phyloP scores from a whole-genome alignment of 305 asterid species.

The Solanum aculeatissimum region DNA sequence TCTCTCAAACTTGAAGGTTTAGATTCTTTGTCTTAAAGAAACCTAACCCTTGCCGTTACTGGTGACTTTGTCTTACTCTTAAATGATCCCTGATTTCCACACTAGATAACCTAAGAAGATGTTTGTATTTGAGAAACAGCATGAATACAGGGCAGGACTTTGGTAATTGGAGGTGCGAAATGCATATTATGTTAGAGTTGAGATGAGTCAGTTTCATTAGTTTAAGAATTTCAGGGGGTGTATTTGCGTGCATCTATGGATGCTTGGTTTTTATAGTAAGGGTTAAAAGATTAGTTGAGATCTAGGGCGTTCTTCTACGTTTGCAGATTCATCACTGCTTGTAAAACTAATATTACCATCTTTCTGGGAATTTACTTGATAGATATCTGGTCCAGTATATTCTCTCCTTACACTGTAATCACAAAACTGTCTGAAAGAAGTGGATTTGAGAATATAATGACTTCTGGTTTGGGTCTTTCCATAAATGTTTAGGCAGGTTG shows the following conservation, averaged over 20 bases:
- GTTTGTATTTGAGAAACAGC: background rate
- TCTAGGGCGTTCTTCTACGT: background rate
- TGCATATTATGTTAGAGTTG: background rate
- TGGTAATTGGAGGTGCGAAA: background rate
- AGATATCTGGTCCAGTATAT: background rate
- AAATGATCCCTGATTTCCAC: background rate
- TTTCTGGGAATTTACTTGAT: background rate
- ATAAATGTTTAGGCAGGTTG: background rate
- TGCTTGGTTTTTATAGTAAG: background rate
- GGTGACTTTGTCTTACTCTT: background rate
- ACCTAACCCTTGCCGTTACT: background rate
- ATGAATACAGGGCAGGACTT: background rate
- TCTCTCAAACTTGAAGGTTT: background rate
- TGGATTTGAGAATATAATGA: background rate
- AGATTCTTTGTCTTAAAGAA: background rate
- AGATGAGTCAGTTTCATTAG: background rate
- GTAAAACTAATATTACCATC: background rate
- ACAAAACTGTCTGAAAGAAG: background rate
- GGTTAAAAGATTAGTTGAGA: background rate
- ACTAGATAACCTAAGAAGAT: background rate
- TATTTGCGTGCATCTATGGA: background rate
- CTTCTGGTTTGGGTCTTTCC: background rate
- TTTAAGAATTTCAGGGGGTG: background rate
- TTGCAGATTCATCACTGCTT: background rate
- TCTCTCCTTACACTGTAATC: background rate